phyloP scores from a whole-genome alignment of 2,329 filamentous ascomycete species.

The Orbilia blumenaviensis region DNA sequence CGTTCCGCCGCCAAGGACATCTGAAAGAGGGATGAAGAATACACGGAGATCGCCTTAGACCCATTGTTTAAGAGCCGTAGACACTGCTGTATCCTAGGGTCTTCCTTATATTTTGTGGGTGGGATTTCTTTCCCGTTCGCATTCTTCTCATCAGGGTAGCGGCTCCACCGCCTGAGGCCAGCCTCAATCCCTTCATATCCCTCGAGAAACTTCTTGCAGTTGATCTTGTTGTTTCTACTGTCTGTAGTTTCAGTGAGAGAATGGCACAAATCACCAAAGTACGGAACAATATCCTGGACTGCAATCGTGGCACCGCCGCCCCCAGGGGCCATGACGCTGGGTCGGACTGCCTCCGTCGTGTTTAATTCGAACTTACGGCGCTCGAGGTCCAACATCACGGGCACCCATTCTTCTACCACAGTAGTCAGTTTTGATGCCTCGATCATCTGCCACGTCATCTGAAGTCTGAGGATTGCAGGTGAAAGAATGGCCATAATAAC shows the following conservation, averaged over 20 bases:
- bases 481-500: conserved; percentile 58
- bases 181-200: conserved; percentile 55
- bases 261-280: conserved; percentile 58
- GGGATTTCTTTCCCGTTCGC: conserved; percentile 31
- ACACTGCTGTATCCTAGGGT: conserved; percentile 55
- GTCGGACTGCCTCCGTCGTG: conserved; percentile 54
- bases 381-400: conserved; percentile 57
- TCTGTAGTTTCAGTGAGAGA: conserved; percentile 57
- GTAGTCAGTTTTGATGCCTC: conserved; percentile 55
- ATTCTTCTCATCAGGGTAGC: conserved; percentile 47
- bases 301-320: conserved; percentile 55
- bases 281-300: conserved; percentile 57
- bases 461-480: conserved; percentile 57
- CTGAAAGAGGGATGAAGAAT: conserved; percentile 56
- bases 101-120: conserved; percentile 49
- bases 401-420: conserved; percentile 56
- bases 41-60: conserved; percentile 56
- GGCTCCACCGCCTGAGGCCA: conserved; percentile 56
- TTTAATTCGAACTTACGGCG: conserved; percentile 57
- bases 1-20: conserved; percentile 57
- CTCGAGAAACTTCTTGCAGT: conserved; percentile 56
- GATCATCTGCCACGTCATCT: conserved; percentile 58
- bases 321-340: conserved; percentile 57
- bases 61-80: conserved; percentile 51
- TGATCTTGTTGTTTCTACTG: conserved; percentile 55